Conservation (phyloP, 1,139 yeast species). For the Blastobotrys ciferrii region DNA sequence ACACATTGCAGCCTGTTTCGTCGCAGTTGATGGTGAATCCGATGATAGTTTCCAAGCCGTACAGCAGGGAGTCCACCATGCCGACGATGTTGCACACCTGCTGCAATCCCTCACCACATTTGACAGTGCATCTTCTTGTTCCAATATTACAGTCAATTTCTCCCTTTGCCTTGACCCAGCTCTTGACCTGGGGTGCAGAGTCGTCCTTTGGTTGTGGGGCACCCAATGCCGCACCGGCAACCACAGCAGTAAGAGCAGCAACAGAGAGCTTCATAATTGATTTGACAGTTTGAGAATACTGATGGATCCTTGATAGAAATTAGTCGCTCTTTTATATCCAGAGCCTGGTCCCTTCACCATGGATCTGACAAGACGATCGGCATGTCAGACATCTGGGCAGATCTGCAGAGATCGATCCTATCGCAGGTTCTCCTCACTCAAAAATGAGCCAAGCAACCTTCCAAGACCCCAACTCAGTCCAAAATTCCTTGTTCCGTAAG, state of each 20-base stretch:
- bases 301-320: no score
- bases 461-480: neutral
- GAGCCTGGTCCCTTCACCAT: no score
- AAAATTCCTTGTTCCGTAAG: neutral
- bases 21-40: conserved; percentile 15
- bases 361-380: neutral
- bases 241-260: neutral
- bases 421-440: neutral
- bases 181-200: neutral
- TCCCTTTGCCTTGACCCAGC: conserved; percentile 1
- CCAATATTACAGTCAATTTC: conserved; percentile 15
- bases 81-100: conserved; percentile 17
- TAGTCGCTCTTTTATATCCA: no score
- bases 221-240: neutral
- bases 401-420: neutral
- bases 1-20: conserved; percentile 17
- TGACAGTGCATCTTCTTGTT: conserved; percentile 15
- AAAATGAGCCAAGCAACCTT: neutral
- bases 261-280: neutral
- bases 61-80: conserved; percentile 17
- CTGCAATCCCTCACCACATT: conserved; percentile 16
- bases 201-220: neutral
- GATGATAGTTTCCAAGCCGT: conserved; percentile 19
- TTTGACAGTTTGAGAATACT: no score
- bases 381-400: neutral